These are phyloP conservation scores for Ampelomyces quisqualis DNA, from an alignment of 2,329 filamentous ascomycete genomes.

Conservation along the genomic window DNA sequence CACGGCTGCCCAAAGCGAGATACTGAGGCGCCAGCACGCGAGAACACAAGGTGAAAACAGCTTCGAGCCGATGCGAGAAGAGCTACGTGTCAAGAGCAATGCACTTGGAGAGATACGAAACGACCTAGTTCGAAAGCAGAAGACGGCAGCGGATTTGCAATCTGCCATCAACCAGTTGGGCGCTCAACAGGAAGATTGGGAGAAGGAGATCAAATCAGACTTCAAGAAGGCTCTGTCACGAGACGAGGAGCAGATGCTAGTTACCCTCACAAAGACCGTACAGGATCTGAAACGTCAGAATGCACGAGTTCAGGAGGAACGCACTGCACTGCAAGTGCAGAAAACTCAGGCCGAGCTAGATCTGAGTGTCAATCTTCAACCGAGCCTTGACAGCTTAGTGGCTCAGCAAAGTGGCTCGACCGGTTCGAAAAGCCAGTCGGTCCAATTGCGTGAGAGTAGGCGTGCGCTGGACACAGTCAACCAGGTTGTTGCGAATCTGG, in stretches of 20 bases:
- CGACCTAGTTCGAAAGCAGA: slow-evolving; percentile 71
- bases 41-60: slow-evolving; percentile 76
- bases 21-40: slow-evolving; percentile 79
- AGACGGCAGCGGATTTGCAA: slow-evolving; percentile 67
- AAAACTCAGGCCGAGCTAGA: slow-evolving; percentile 86
- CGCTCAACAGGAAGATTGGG: slow-evolving; percentile 72
- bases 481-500: slow-evolving; percentile 66
- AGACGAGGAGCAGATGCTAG: slow-evolving; percentile 80
- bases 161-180: slow-evolving; percentile 59
- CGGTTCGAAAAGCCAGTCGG: slow-evolving; percentile 55
- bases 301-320: slow-evolving; percentile 69
- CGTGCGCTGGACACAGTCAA: slow-evolving; percentile 78
- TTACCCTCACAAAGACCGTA: slow-evolving; percentile 66
- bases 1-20: slow-evolving; percentile 77
- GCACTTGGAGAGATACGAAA: slow-evolving; percentile 72
- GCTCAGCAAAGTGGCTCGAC: slow-evolving; percentile 48
- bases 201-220: slow-evolving; percentile 77
- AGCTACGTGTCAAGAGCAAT: slow-evolving; percentile 72
- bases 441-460: slow-evolving; percentile 73
- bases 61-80: slow-evolving; percentile 75
- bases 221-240: slow-evolving; percentile 88
- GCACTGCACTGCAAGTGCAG: slow-evolving; percentile 74
- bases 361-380: slow-evolving; percentile 82
- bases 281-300: slow-evolving; percentile 76
- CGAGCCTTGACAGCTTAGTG: slow-evolving; percentile 78